Base-by-base conservation (phyloP, 805 yeast species). In the Zygoascus biomembranicola region DNA sequence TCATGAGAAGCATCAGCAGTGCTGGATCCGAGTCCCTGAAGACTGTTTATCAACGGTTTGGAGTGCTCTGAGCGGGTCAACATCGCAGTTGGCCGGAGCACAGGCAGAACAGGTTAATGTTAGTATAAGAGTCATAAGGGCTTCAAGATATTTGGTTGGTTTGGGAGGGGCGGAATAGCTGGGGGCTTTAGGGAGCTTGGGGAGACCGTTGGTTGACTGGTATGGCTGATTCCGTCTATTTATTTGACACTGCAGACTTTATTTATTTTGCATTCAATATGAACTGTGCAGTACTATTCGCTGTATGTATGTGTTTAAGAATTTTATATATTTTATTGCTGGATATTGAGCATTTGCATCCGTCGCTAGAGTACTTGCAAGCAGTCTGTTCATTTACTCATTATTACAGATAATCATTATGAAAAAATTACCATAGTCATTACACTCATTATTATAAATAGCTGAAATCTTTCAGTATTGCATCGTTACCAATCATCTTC, bases 1-100 rank as follows among this genome's bases (percentile, higher is more conserved):
- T 13, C 41, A n/a, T 2, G 43, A 45, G 10, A 28, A 46, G 10
- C 19, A 5, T 16, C 44, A 26, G n/a, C 52, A 57, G 28, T 49
- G 46, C 9, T 60, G 63, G 63, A 49, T 62, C 14, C 50, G 66
- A 41, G 65, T 61, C 13, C 64, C 60, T 3, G 54, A 54, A 16
- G 41, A 47, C 10, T 52, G 52, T 14, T 26, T 59, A 2, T 46
- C 54, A 2, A 32, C 47, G 8, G 59, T 57, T 6, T 58, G 61
- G 59, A 45, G 57, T 2, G 63, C 59, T 8, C 52, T 59, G 13
- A 56, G 62, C n/a, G 65, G 64, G 4, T 57, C 59, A 8, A 32
- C 52, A 1, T 41, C 47, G 2, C 52, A 41, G 23, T 35, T 37
- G 11, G 13, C 26, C 4, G 49, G 32, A 9, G 23, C 31, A 19